These are phyloP conservation scores for Chamaenerion angustifolium DNA, from an alignment of 345 rosid genomes.

Conservation along the genomic window DNA sequence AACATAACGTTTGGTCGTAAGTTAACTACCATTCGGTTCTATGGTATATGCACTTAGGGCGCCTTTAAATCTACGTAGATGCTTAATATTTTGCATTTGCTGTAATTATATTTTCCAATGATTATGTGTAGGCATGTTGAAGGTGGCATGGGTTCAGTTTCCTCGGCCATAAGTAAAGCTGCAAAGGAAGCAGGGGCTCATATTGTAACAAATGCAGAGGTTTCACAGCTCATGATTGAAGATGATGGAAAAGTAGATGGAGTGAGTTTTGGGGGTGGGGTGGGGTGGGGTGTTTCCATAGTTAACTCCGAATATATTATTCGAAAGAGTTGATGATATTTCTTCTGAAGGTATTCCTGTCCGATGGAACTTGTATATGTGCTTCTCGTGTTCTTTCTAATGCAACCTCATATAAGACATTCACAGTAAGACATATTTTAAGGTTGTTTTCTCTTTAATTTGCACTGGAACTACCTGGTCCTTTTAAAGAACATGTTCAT, in stretches of 20 bases:
- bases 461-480: neutral
- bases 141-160: conserved; percentile 91
- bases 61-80: too few species aligned
- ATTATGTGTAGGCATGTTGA: conserved; percentile 41
- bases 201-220: conserved; percentile 53
- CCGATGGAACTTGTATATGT: conserved; percentile 51
- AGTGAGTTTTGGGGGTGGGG: neutral
- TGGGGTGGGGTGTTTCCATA: too few species aligned
- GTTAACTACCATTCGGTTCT: too few species aligned
- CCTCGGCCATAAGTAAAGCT: conserved; percentile 55
- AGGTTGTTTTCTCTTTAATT: too few species aligned
- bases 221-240: conserved; percentile 6
- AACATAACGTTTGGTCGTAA: conserved; percentile 64
- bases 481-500: neutral
- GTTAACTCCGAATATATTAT: too few species aligned
- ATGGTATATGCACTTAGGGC: too few species aligned
- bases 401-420: conserved; percentile 85
- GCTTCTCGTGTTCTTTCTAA: conserved; percentile 65
- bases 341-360: conserved; percentile 42
- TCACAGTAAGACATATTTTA: conserved; percentile 31
- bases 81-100: too few species aligned
- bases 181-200: conserved; percentile 62
- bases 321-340: neutral
- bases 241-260: conserved; percentile 5
- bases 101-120: neutral